phyloP scores from a whole-genome alignment of 495 filamentous ascomycete species.

The Tuber borchii region DNA sequence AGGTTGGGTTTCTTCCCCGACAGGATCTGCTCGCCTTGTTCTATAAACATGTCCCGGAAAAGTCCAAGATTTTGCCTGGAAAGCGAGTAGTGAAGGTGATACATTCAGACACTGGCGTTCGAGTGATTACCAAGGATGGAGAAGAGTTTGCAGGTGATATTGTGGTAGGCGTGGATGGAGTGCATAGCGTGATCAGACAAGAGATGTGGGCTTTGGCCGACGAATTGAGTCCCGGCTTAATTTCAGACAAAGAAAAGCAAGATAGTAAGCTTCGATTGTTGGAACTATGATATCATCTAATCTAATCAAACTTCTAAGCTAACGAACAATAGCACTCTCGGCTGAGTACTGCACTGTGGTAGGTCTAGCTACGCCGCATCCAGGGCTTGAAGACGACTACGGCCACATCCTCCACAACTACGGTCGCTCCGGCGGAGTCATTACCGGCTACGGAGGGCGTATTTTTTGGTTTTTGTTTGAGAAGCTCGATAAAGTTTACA shows the following conservation, averaged over 20 bases:
- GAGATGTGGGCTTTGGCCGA: slow-evolving; percentile 29
- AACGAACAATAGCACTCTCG: slow-evolving; percentile 25
- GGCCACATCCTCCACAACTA: slow-evolving; percentile 15
- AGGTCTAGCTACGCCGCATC: slow-evolving; percentile 27
- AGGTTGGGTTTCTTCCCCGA: slow-evolving; percentile 42
- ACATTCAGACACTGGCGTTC: slow-evolving; percentile 15
- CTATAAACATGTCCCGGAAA: slow-evolving; percentile 42
- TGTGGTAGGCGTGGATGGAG: slow-evolving; percentile 53
- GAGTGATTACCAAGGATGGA: slow-evolving; percentile 43
- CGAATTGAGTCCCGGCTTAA: slow-evolving; percentile 16
- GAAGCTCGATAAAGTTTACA: slow-evolving; percentile 45
- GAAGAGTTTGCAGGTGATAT: slow-evolving; percentile 46
- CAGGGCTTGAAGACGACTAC: slow-evolving; percentile 14
- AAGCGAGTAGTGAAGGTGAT: slow-evolving; percentile 42
- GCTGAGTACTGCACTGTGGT: slow-evolving; percentile 35
- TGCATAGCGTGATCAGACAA: slow-evolving; percentile 34
- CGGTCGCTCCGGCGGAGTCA: slow-evolving; percentile 7
- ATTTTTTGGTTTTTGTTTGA: slow-evolving; percentile 43
- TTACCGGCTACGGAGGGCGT: slow-evolving; percentile 13
- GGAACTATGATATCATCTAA: not conserved
- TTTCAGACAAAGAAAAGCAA: slow-evolving; percentile 15
- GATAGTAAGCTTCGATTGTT: slow-evolving; percentile 10
- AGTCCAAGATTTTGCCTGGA: slow-evolving; percentile 38
- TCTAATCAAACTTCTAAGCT: not conserved
- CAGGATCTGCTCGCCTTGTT: slow-evolving; percentile 43